A percentile compares a stretch with the other conserved stretches of the same genome.
These are phyloP conservation scores for Nectriaceae sp. DNA, from an alignment of 2,329 filamentous ascomycete species.

Conservation along the genomic window DNA sequence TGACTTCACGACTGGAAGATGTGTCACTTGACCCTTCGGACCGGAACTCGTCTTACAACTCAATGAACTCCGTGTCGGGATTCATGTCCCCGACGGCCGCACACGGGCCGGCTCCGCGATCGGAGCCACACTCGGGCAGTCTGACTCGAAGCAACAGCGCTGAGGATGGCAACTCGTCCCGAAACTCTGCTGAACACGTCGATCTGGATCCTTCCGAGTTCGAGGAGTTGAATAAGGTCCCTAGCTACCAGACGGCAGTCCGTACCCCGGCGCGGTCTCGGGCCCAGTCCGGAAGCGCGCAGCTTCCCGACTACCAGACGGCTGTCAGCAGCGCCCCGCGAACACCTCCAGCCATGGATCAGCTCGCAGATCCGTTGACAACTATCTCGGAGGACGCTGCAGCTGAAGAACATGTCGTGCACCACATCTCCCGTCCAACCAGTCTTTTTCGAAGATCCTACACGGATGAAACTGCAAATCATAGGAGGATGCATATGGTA, in stretches of 20 bases:
- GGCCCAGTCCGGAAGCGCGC: conserved; percentile 48
- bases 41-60: conserved; percentile 49
- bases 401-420: conserved; percentile 12
- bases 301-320: conserved; percentile 68
- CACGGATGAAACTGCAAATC: conserved; percentile 25
- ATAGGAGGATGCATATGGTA: not conserved
- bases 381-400: conserved; percentile 35
- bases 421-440: conserved; percentile 25
- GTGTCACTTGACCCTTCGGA: conserved; percentile 56
- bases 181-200: conserved; percentile 57
- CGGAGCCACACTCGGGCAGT: conserved; percentile 45
- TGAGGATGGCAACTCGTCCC: conserved; percentile 54
- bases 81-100: conserved; percentile 45
- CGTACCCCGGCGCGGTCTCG: conserved; percentile 61
- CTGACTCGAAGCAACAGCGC: conserved; percentile 57
- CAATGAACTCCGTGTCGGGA: conserved; percentile 45
- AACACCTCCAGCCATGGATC: conserved; percentile 44
- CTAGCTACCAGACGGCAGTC: conserved; percentile 76
- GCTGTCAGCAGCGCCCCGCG: conserved; percentile 57
- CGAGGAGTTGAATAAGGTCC: conserved; percentile 69
- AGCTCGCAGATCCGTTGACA: conserved; percentile 28
- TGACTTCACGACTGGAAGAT: conserved; percentile 69
- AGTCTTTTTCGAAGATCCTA: conserved; percentile 27
- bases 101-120: conserved; percentile 38
- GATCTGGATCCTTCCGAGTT: conserved; percentile 62